Conservation (phyloP, 371 early-diverging fungal species). For the Choanephora cucurbitarum region DNA sequence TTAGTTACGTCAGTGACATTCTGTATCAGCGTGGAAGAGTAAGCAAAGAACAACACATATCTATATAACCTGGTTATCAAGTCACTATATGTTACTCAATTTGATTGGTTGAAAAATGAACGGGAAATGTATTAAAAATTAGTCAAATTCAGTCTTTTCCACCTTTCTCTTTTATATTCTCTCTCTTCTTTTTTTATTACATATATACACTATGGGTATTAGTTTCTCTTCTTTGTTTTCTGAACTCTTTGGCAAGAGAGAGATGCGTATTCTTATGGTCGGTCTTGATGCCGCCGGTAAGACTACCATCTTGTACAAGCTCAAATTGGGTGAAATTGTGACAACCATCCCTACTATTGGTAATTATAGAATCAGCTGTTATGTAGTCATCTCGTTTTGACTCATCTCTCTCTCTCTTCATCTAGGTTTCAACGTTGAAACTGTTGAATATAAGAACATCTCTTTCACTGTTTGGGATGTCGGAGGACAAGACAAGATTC, state of each 20-base stretch:
- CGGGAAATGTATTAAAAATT: not conserved
- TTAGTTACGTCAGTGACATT: constrained; percentile 23
- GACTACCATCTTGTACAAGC: constrained; percentile 94
- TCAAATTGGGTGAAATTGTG: constrained; percentile 91
- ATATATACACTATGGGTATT: constrained; percentile 40
- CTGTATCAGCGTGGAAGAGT: not conserved
- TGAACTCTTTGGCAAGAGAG: constrained; percentile 77
- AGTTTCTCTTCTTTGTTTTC: constrained; percentile 47
- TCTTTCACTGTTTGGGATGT: constrained; percentile 97
- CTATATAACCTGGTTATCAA: no score
- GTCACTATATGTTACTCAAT: constrained; percentile 7
- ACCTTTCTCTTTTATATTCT: no score
- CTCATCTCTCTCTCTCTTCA: no score
- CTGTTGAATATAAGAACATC: constrained; percentile 96
- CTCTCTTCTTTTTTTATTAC: not conserved
- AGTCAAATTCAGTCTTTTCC: not conserved
- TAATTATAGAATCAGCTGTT: no score
- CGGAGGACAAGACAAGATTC: constrained; percentile 76
- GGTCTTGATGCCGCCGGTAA: constrained; percentile 99
- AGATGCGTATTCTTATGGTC: constrained; percentile 96
- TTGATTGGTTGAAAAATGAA: constrained; percentile 10
- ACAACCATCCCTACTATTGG: constrained; percentile 92
- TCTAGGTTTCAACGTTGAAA: constrained; percentile 92
- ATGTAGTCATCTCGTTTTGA: no score
- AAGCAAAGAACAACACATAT: not conserved